Evolutionary conservation across 2,329 filamentous ascomycete species (phyloP).

Genomic region (Akanthomyces lecanii): DNA sequence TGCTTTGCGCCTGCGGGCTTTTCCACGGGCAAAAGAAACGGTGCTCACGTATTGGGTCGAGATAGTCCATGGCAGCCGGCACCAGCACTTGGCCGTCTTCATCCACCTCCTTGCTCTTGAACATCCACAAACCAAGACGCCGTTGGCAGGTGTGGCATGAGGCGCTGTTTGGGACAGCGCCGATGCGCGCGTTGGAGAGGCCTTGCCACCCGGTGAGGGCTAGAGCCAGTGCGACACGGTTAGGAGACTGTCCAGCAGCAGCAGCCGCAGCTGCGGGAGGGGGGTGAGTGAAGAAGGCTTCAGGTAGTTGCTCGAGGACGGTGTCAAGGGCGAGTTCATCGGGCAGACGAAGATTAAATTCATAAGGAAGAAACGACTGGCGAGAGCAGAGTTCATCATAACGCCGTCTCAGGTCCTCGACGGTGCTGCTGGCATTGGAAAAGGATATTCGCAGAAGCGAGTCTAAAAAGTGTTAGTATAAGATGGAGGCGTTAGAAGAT

Average conservation of each 20-base stretch:
- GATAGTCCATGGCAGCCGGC: slow-evolving; percentile 58
- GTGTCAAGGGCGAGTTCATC: slow-evolving; percentile 47
- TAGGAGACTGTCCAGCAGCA: slow-evolving; percentile 33
- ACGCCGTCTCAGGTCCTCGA: slow-evolving; percentile 56
- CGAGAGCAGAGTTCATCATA: slow-evolving; percentile 60
- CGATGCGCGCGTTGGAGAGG: slow-evolving; percentile 48
- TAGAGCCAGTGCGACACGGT: slow-evolving; percentile 61
- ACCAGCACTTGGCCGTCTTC: slow-evolving; percentile 49
- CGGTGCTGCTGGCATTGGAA: slow-evolving; percentile 54
- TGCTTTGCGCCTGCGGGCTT: slow-evolving; percentile 57
- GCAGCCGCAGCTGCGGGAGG: slow-evolving; percentile 31
- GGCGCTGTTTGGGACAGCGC: slow-evolving; percentile 66
- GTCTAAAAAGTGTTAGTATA: slow-evolving; percentile 36
- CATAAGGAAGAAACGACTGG: slow-evolving; percentile 55
- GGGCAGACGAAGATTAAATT: slow-evolving; percentile 57
- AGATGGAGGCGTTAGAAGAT: no score
- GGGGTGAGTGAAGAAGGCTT: slow-evolving; percentile 50
- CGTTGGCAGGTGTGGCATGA: slow-evolving; percentile 84
- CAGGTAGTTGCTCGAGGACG: slow-evolving; percentile 46
- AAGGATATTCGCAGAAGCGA: slow-evolving; percentile 59
- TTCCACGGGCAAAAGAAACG: slow-evolving; percentile 83
- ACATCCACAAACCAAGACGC: slow-evolving; percentile 90
- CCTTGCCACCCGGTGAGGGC: slow-evolving; percentile 75
- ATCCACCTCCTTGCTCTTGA: slow-evolving; percentile 68
- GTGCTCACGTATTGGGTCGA: slow-evolving; percentile 69